Base-by-base conservation (phyloP, 768 basidiomycete genomes). In the Tephrocybe rancida region DNA sequence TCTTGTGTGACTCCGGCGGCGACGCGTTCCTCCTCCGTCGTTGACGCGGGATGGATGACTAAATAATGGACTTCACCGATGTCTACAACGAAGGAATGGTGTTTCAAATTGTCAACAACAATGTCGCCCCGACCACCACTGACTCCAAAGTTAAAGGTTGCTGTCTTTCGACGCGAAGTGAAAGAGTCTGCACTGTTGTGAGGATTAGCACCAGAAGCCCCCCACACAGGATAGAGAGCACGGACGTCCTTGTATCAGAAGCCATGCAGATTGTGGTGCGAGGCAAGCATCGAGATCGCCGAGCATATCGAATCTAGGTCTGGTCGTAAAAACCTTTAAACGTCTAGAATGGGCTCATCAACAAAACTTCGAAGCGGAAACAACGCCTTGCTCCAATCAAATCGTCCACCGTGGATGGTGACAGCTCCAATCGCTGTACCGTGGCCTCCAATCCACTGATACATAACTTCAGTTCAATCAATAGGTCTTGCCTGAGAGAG, bases 401-500 rank as follows among this genome's bases (percentile, higher is more conserved):
- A 86, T 27, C 79, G 81, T 41, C 84, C 85, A 13, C 73, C 70
- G 57, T 88, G 86, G 22, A 88, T 58, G 25, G 88, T 68, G 14
- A 86, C 80, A 34, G 86, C 87, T 0, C 74, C 85, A 47, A 88
- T 80, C 6, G 83, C 84, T 7, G 83, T 86, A n/a, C 87, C 85
- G 45, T 85, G 83, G 0, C 84, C 83, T 1, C 81, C 81, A 5
- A 87, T 82, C 86, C 86, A 87, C 61, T 88, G 0, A 84, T 86
- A 2, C 81, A n/a, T n/a, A n/a, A n/a, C 9, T 16, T 81, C 26
- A 18, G 9, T 10, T 52, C 11, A 52, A 32, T 13, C 14, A 42
- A 78, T 82, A 62, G 80, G 78, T 19, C 5, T 18, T 3, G 18
- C 6, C 29, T 42, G 9, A 18, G 9, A 25, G 7, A 9, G 30